Evolutionary conservation across 208 protist genomes (phyloP), one percentile per base, ranked within the genome.

Genomic region (Dictyostelium gargantuum): DNA sequence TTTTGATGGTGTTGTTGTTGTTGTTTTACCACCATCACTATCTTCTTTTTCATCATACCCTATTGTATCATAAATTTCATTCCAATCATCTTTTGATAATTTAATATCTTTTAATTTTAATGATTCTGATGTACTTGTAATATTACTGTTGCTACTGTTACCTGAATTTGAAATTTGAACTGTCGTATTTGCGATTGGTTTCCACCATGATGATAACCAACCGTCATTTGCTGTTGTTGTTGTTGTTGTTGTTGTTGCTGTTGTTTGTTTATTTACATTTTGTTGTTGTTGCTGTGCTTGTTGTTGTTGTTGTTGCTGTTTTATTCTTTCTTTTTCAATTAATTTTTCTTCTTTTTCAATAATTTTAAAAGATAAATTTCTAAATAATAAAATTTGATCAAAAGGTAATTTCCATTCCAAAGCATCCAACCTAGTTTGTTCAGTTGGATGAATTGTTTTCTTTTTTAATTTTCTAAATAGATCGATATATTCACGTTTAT

Each of bases 151-250:
- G 21, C 23, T 8, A 26, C 23, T 13, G 3, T 3, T 10, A 19
- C 11, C 0, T 35, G n/a, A 3, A 38, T 6, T 6, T 21, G 50
- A 3, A 1, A 32, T 6, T 3, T 10, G 52, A n/a, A 52, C 35
- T 21, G 32, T 48, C 6, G 46, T 15, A 38, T 48, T 54, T 54
- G 46, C 40, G 26, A 75, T 46, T 32, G 74, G 74, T 56, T 58
- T 35, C 82, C 66, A 89, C 82, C 82, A 89, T 46, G 82, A 79
- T 79, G 82, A 89, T 19, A 89, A 68, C 82, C 82, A 89, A 15
- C 82, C 82, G 8, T 42, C 42, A n/a, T 17, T 3, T 26, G 21
- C 21, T 19, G 4, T 2, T 10, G 23, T 6, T 35, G 32, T 50
- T 4, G 58, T 8, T 0, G 35, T 66, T 23, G 19, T 42, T 26